Evolutionary conservation across 306 rosid genomes (phyloP).

Genomic region (Ceratonia siliqua): DNA sequence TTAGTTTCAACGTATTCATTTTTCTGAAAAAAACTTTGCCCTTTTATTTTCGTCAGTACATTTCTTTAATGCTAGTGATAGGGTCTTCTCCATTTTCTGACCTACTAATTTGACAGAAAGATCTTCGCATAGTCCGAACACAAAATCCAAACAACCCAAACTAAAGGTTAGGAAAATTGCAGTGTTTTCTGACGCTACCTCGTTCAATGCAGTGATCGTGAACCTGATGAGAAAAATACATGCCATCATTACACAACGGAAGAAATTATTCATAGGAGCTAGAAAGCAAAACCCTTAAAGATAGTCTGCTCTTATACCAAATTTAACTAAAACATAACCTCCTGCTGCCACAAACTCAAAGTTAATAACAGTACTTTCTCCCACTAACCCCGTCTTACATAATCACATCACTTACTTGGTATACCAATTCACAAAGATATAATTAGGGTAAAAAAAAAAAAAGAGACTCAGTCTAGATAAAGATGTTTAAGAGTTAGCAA

Average conservation of each 20-base stretch:
- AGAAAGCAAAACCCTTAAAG: conserved; percentile 29
- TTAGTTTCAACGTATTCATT: conserved; percentile 9
- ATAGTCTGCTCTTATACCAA: conserved; percentile 48
- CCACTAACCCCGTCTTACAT: conserved; percentile 39
- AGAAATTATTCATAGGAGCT: background rate
- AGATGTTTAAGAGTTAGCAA: conserved; percentile 35
- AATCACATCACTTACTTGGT: conserved; percentile 47
- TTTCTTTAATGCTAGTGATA: conserved; percentile 40
- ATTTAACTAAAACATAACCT: conserved; percentile 54
- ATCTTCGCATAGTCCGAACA: conserved; percentile 54
- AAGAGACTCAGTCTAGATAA: background rate
- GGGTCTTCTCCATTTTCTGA: conserved; percentile 30
- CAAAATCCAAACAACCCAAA: conserved; percentile 52
- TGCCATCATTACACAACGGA: conserved; percentile 30
- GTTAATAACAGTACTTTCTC: conserved; percentile 44
- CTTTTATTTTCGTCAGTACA: conserved; percentile 32
- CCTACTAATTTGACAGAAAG: conserved; percentile 46
- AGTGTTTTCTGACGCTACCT: conserved; percentile 35
- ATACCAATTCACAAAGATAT: conserved; percentile 50
- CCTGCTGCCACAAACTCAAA: conserved; percentile 43
- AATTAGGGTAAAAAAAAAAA: background rate
- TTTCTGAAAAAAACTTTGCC: background rate
- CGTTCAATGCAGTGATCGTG: conserved; percentile 38
- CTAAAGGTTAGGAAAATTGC: conserved; percentile 35
- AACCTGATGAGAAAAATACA: conserved; percentile 3